Evolutionary conservation across 2,329 filamentous ascomycete genomes (phyloP).

Genomic region (Neocatenulostroma microsporum): DNA sequence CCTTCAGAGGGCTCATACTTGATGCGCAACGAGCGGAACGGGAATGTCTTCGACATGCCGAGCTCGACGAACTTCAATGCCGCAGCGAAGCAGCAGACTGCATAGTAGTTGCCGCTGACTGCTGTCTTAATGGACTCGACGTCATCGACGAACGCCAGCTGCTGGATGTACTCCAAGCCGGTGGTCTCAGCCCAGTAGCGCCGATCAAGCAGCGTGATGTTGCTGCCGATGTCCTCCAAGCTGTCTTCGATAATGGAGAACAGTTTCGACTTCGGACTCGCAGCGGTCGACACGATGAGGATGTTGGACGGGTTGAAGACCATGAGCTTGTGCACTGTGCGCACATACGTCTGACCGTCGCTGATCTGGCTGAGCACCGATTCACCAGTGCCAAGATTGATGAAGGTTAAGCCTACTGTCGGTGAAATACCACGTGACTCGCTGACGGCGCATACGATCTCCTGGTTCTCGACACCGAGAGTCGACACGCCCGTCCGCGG

Average conservation of each 20-base stretch:
- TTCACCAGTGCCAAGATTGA: slow-evolving; percentile 80
- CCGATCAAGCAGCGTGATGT: slow-evolving; percentile 60
- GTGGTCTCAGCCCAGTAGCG: slow-evolving; percentile 74
- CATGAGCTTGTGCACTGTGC: slow-evolving; percentile 76
- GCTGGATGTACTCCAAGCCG: slow-evolving; percentile 69
- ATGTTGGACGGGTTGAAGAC: slow-evolving; percentile 74
- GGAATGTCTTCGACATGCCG: slow-evolving; percentile 60
- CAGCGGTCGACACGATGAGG: slow-evolving; percentile 66
- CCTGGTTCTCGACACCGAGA: slow-evolving; percentile 52
- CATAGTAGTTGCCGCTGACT: slow-evolving; percentile 75
- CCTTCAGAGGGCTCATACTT: slow-evolving; percentile 82
- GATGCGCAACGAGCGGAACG: slow-evolving; percentile 72
- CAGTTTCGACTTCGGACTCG: slow-evolving; percentile 64
- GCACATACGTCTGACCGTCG: slow-evolving; percentile 85
- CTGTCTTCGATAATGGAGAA: slow-evolving; percentile 67
- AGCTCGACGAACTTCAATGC: slow-evolving; percentile 79
- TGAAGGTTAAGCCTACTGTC: slow-evolving; percentile 68
- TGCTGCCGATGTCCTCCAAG: slow-evolving; percentile 50
- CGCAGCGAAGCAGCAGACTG: slow-evolving; percentile 76
- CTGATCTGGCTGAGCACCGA: slow-evolving; percentile 82
- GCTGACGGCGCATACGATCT: slow-evolving; percentile 78
- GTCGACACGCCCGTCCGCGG: slow-evolving; percentile 51
- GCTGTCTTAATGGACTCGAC: slow-evolving; percentile 72
- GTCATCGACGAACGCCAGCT: slow-evolving; percentile 72
- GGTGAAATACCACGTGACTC: slow-evolving; percentile 83